Evolutionary conservation across 345 rosid species (phyloP).

Genomic region (Melaleuca quinquenervia): DNA sequence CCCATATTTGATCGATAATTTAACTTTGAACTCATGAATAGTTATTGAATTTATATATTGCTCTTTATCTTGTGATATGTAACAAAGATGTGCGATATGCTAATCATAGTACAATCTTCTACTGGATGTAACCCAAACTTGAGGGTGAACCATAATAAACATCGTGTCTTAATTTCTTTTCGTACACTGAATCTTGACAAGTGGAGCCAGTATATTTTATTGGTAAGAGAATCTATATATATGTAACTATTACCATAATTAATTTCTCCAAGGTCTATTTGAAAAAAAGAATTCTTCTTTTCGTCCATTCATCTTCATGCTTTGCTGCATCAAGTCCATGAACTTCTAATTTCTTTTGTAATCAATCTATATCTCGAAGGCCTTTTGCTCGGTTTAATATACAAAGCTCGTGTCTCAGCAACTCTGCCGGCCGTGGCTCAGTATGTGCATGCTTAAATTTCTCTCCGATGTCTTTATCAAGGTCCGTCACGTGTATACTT

Average conservation of each 20-base stretch:
- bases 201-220: background rate
- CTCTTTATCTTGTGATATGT: too few relatives aligned
- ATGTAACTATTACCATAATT: background rate
- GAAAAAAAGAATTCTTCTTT: background rate
- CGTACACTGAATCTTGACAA: too few relatives aligned
- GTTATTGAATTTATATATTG: too few relatives aligned
- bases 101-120: too few relatives aligned
- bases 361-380: too few relatives aligned
- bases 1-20: too few relatives aligned
- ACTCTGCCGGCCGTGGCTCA: background rate
- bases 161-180: too few relatives aligned
- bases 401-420: background rate
- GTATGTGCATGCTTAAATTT: background rate
- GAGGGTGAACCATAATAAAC: background rate
- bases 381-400: background rate
- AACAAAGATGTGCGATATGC: too few relatives aligned
- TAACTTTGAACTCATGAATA: too few relatives aligned
- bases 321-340: background rate
- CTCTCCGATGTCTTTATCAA: background rate
- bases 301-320: background rate
- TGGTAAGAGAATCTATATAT: background rate
- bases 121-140: background rate
- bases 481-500: background rate
- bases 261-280: background rate
- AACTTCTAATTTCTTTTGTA: background rate